Conservation (phyloP, 2,329 filamentous ascomycete species). For the Nemania abortiva region DNA sequence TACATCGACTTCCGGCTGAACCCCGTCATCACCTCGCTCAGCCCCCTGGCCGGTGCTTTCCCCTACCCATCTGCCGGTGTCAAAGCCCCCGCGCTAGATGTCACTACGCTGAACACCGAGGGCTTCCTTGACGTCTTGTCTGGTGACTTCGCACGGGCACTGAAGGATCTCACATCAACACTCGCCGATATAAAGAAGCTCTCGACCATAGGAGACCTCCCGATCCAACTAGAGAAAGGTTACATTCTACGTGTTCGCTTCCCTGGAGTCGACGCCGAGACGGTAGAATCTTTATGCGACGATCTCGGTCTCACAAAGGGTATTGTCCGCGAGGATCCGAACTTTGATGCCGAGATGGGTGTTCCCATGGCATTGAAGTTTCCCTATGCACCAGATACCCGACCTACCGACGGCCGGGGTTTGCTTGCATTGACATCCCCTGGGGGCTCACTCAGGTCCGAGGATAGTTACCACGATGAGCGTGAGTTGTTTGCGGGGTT, state of each 20-base stretch:
- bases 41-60: conserved; percentile 72
- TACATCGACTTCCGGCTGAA: conserved; percentile 90
- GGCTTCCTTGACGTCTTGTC: conserved; percentile 88
- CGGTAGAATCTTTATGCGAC: conserved; percentile 84
- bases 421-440: conserved; percentile 57
- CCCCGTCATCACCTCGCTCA: conserved; percentile 90
- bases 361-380: conserved; percentile 83
- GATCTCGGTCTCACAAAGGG: conserved; percentile 89
- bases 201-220: conserved; percentile 82
- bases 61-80: conserved; percentile 59
- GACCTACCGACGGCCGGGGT: conserved; percentile 43
- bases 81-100: conserved; percentile 56
- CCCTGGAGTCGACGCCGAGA: conserved; percentile 86
- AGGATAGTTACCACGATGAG: conserved; percentile 49
- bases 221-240: conserved; percentile 77
- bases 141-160: conserved; percentile 85
- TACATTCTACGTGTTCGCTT: conserved; percentile 84
- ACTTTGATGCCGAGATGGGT: conserved; percentile 76
- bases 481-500: conserved; percentile 56
- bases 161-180: conserved; percentile 84
- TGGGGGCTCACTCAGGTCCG: conserved; percentile 61
- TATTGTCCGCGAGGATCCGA: conserved; percentile 79
- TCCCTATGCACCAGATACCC: conserved; percentile 78
- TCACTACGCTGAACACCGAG: conserved; percentile 79
- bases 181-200: conserved; percentile 85